Evolutionary conservation across 345 rosid species (phyloP), one percentile per base, ranked within the genome.

Genomic region (Adansonia digitata): DNA sequence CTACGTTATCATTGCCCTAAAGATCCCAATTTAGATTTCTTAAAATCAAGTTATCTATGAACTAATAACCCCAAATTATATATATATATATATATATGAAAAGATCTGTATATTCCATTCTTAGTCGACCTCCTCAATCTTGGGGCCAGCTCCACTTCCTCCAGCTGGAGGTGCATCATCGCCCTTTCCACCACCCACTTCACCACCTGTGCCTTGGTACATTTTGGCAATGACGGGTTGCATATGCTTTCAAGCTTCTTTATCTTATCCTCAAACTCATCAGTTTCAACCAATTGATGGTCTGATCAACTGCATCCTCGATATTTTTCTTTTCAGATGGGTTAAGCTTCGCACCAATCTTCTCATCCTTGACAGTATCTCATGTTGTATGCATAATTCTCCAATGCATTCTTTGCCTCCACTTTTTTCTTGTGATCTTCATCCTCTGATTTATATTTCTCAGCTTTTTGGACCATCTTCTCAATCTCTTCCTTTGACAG

Each of bases 241-340:
- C 49, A 45, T 17, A 45, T 11, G 49, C 14, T 45, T 45, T 45
- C 18, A 45, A 45, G 49, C 49, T 45, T 17, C 49, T 45, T 45
- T 84, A 45, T 45, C 49, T 45, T 45, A 45, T 45, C 49, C 49
- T 45, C 18, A 17, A 45, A 45, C 49, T 45, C 87, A 17, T 86
- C 86, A 5, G 81, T 73, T 77, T 85, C 86, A 1, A 78, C 90
- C n/a, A 87, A 1, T 83, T 84, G 48, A 87, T 82, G 35, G 88
- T 81, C 15, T 72, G 29, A 22, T 82, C 88, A 43, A 87, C 77
- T 0, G 87, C 73, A 31, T 87, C 87, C 39, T 87, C 90, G 1
- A 87, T 83, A 76, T 80, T 87, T 78, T 83, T 10, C 49, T 45
- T 45, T 14, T 45, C 49, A 13, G 49, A 14, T 17, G 84, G 65